Evolutionary conservation across 2,329 filamentous ascomycete species (phyloP).

Genomic region (Hypomyces perniciosus): DNA sequence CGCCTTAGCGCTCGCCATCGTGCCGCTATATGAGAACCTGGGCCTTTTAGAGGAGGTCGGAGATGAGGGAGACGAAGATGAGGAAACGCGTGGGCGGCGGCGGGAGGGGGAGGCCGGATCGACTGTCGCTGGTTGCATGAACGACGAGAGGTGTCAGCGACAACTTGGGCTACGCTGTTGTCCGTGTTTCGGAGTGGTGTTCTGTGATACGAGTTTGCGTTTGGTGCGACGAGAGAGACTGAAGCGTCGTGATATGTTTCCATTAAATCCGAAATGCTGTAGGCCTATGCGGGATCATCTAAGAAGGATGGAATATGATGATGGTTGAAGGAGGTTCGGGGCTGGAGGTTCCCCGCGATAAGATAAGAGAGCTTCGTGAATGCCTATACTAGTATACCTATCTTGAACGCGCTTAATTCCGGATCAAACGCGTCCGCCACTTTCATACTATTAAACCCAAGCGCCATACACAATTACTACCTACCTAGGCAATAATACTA

Average conservation of each 20-base stretch:
- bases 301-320: not conserved
- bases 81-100: slow-evolving; percentile 33
- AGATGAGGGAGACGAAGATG: slow-evolving; percentile 25
- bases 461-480: too few species aligned
- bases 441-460: too few species aligned
- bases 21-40: slow-evolving; percentile 22
- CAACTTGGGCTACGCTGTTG: slow-evolving; percentile 2
- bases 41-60: slow-evolving; percentile 26
- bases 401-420: slow-evolving; percentile 1
- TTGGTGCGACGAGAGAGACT: not conserved
- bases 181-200: not conserved
- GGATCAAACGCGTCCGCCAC: not conserved
- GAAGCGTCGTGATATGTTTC: not conserved
- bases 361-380: slow-evolving; percentile 19
- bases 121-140: slow-evolving; percentile 30
- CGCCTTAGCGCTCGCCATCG: slow-evolving; percentile 32
- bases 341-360: slow-evolving; percentile 16
- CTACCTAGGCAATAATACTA: too few species aligned
- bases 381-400: too few species aligned
- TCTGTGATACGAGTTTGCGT: not conserved
- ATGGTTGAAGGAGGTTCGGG: not conserved
- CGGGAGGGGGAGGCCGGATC: slow-evolving; percentile 29
- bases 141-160: slow-evolving; percentile 7
- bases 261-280: not conserved
- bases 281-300: not conserved